Conservation (phyloP, 305 asterid species). For the Fraxinus baroniana region DNA sequence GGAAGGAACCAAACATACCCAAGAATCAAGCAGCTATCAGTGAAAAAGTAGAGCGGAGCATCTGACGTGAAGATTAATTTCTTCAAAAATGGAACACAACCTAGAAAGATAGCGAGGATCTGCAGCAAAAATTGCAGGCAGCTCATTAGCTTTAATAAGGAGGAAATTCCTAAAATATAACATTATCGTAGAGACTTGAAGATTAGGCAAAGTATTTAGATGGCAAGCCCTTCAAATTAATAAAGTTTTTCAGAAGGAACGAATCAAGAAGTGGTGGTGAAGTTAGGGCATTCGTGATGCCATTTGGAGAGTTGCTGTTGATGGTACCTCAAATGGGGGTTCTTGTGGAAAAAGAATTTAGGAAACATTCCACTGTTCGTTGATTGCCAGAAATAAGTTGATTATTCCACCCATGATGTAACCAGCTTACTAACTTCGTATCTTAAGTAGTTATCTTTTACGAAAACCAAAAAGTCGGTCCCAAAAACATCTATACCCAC, state of each 20-base stretch:
- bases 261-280: neutral
- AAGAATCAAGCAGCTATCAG: conserved; percentile 97
- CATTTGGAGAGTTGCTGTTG: neutral
- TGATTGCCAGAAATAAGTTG: neutral
- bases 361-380: neutral
- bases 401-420: neutral
- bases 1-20: conserved; percentile 62
- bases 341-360: neutral
- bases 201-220: conserved; percentile 5
- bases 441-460: neutral
- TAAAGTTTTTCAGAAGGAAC: neutral
- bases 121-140: conserved; percentile 35
- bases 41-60: conserved; percentile 94
- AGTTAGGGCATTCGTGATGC: neutral
- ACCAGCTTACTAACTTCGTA: neutral
- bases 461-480: neutral
- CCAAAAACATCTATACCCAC: neutral
- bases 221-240: neutral
- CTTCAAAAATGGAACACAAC: conserved; percentile 85
- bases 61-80: conserved; percentile 73
- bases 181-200: neutral
- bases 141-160: conserved; percentile 14
- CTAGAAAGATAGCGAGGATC: conserved; percentile 80
- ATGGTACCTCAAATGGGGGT: neutral
- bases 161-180: neutral